These are phyloP conservation scores for Poterioochromonas sp. DNA, from an alignment of 352 stramenopile species.

Conservation along the genomic window DNA sequence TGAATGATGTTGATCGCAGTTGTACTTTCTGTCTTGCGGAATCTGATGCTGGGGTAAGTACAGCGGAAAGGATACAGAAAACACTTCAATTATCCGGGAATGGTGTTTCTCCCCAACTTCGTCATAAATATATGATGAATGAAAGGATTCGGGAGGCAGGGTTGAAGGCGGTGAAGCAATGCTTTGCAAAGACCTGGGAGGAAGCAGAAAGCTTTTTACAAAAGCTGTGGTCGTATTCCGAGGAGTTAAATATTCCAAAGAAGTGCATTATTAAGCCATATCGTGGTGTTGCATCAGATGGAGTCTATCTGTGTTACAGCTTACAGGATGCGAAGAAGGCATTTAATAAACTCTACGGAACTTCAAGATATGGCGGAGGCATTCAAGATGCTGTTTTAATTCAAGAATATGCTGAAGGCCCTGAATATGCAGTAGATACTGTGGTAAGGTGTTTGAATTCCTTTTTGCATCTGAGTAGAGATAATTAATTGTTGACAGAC, in stretches of 20 bases:
- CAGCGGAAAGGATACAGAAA: neutral
- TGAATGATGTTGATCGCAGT: neutral
- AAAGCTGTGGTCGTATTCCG: conserved; percentile 44
- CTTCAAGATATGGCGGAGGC: conserved; percentile 67
- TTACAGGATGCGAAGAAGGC: conserved; percentile 70
- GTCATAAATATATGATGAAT: neutral
- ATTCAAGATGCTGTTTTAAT: conserved; percentile 69
- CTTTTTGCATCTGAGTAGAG: no score
- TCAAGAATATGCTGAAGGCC: conserved; percentile 82
- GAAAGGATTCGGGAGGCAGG: neutral
- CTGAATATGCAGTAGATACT: conserved; percentile 92
- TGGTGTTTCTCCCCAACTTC: neutral
- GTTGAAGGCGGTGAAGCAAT: neutral
- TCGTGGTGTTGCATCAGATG: conserved; percentile 55
- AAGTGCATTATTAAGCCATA: conserved; percentile 6
- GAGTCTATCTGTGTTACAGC: conserved; percentile 76
- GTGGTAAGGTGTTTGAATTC: no score
- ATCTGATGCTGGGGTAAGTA: neutral
- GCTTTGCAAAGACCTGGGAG: conserved; percentile 35
- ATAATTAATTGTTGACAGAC: no score
- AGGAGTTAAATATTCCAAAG: neutral
- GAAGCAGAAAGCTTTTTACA: conserved; percentile 39
- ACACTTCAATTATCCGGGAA: neutral
- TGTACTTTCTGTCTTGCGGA: neutral
- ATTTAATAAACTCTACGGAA: conserved; percentile 52